Evolutionary conservation across 1,139 yeast species (phyloP), one percentile per base, ranked within the genome.

Genomic region (Yamadazyma sp.): DNA sequence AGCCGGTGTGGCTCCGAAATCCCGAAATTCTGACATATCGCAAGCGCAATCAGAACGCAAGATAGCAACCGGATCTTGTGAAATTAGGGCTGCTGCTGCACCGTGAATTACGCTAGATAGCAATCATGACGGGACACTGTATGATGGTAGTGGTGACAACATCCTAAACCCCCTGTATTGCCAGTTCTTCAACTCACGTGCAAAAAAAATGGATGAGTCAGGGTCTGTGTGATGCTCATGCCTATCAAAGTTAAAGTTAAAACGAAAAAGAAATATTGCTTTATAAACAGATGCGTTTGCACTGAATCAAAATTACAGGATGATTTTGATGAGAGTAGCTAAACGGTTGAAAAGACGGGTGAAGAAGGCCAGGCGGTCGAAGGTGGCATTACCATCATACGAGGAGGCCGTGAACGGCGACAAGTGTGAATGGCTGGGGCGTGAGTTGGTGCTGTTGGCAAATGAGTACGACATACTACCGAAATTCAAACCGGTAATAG

Each of bases 381-480:
- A 7, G 12, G 28, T 11, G 9, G 15, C n/a, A 10, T 22, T 34
- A 21, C 37, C 37, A 2, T 21, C 37, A 10, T 34, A 34, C 29
- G 37, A 34, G 9, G 37, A 35, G 14, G 38, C 22, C 23, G 25
- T 18, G 21, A 18, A 18, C 8, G 5, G 7, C 21, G 8, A n/a
- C n/a, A n/a, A n/a, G n/a, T n/a, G 21, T 5, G 21, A 18, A 8
- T 24, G 24, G 26, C 14, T 6, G 24, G 11, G 12, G 13, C 8
- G 18, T 29, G 33, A 29, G 7, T n/a, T 13, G 4, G 20, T n/a
- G 9, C 13, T 11, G 16, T 7, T n/a, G 25, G 25, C 23, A n/a
- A 23, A 20, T 5, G 23, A 37, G 6, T 43, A 35, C 16, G 46
- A 43, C 27, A 33, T 43, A 14, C 29, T 43, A 22, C 46, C 46